Base-by-base conservation (phyloP, 495 filamentous ascomycete species). In the Podospora pseudopauciseta region DNA sequence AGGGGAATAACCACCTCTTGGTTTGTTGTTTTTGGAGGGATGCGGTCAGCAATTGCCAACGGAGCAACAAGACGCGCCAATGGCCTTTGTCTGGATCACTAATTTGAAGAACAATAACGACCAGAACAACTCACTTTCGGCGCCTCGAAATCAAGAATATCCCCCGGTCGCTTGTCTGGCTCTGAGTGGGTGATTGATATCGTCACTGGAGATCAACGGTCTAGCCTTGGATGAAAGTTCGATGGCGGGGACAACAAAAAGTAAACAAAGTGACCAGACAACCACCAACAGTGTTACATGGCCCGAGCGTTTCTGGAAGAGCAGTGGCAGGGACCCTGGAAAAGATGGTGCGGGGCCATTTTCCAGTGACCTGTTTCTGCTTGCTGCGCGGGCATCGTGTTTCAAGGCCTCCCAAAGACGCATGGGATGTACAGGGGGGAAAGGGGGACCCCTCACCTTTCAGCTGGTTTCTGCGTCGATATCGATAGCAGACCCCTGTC, bases 211-310 rank as follows among this genome's bases (percentile, higher is more conserved):
- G 58, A 57, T 53, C 58, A 30, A 54, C 39, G 32, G 23, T 61
- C 23, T 7, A 18, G 19, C 26, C 34, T 44, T 23, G 13, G 32
- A 30, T 64, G 28, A 64, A 16, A 55, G n/a, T 16, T 16, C 34
- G 61, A 32, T 57, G 55, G 56, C 32, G 23, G 34, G 30, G 27
- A 28, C 16, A 61, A 28, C 5, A 4, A 32, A 26, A 68, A 71
- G 66, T 71, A 71, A 71, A 71, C 67, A 71, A 71, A 19, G 63
- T 54, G 19, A 67, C 70, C 64, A 55, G 70, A 65, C 70, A 72
- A 72, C 71, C 59, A 65, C 15, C 62, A 13, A 13, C 39, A 2
- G 39, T 49, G 39, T 2, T 16, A 49, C 9, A 49, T 49, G 39
- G 39, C 39, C 39, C 39, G 39, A 49, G 39, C 39, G 39, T 49